These are phyloP conservation scores for Rhizomucor pusillus DNA, from an alignment of 371 early-diverging fungal species.

Conservation along the genomic window DNA sequence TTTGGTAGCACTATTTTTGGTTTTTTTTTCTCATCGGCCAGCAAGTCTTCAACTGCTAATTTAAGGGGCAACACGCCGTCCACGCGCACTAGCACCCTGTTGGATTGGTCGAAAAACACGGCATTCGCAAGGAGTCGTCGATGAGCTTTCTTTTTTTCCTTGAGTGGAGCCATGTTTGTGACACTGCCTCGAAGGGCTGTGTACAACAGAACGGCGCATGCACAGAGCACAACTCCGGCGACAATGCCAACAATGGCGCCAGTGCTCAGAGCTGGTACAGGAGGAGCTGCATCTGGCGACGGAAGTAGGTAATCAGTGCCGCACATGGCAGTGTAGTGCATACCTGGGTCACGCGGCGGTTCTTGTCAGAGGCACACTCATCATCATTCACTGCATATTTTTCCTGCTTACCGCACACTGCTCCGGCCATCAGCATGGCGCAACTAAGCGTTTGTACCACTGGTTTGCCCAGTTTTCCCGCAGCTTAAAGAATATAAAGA, in stretches of 20 bases:
- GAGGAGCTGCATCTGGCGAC: constrained; percentile 12
- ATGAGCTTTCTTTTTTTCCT: constrained; percentile 5
- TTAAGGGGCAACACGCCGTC: constrained; percentile 41
- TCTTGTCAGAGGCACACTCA: too few species aligned
- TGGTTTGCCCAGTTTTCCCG: constrained; percentile 43
- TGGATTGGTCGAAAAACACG: constrained; percentile 33
- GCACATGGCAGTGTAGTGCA: constrained; percentile 48
- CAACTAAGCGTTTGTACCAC: constrained; percentile 48
- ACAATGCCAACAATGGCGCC: constrained; percentile 36
- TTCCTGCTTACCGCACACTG: constrained; percentile 41
- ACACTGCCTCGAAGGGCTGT: constrained; percentile 12
- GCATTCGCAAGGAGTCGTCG: constrained; percentile 27
- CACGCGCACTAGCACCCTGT: constrained; percentile 34
- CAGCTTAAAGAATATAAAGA: constrained; percentile 44
- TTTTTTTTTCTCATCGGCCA: too few species aligned
- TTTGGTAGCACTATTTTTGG: too few species aligned
- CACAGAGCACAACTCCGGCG: constrained; percentile 31
- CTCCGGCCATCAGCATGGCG: constrained; percentile 39
- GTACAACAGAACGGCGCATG: constrained; percentile 25
- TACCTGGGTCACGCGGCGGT: constrained; percentile 17
- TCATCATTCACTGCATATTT: too few species aligned
- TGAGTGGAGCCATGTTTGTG: not conserved
- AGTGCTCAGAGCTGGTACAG: constrained; percentile 25
- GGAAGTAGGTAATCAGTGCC: constrained; percentile 35
- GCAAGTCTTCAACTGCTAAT: constrained; percentile 5